phyloP scores from a whole-genome alignment of 176 grass and related monocot genomes.

The Carex scoparia region DNA sequence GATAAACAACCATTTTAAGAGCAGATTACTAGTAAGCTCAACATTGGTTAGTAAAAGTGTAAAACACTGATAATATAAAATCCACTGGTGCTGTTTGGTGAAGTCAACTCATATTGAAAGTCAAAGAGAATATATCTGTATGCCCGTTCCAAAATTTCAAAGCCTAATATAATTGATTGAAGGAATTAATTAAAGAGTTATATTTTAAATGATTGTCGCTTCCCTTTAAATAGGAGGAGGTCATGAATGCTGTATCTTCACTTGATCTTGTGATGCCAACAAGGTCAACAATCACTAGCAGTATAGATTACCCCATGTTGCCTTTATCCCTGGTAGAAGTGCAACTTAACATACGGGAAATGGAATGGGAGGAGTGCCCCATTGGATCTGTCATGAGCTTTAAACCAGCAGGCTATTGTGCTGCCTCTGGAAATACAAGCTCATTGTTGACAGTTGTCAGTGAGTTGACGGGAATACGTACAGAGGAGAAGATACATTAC shows the following conservation, averaged over 20 bases:
- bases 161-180: not conserved
- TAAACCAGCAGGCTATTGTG: not conserved
- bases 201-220: not conserved
- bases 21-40: not conserved
- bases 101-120: not conserved
- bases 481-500: not conserved
- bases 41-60: not conserved
- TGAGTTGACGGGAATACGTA: not conserved
- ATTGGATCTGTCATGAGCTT: conserved; percentile 11
- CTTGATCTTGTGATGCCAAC: not conserved
- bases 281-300: conserved; percentile 9
- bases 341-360: not conserved
- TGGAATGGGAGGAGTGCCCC: conserved; percentile 21
- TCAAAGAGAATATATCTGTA: not conserved
- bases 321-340: conserved; percentile 13
- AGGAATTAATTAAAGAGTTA: not conserved
- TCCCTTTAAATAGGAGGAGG: not conserved
- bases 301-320: not conserved
- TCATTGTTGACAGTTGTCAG: not conserved
- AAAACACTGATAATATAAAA: not conserved
- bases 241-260: not conserved
- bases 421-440: not conserved
- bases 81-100: not conserved
- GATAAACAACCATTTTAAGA: not conserved
- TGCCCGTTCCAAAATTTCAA: not conserved